These are phyloP conservation scores for Tylopilus intermedius DNA, from an alignment of 768 basidiomycete genomes.

Conservation along the genomic window DNA sequence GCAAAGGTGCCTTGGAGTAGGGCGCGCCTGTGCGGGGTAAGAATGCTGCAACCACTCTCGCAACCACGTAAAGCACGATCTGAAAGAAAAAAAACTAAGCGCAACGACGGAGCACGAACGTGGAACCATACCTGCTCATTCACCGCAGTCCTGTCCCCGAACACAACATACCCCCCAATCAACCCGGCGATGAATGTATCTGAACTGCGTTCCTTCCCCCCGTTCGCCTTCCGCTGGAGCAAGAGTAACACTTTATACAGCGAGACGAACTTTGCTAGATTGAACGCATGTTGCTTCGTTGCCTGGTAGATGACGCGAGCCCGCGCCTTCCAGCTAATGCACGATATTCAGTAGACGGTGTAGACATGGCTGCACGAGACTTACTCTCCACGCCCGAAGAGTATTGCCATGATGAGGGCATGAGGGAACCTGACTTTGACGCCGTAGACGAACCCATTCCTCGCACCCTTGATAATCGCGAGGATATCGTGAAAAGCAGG, in stretches of 20 bases:
- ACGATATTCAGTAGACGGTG: slow-evolving; percentile 5
- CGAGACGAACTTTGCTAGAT: slow-evolving; percentile 91
- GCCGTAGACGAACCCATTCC: slow-evolving; percentile 87
- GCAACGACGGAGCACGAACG: slow-evolving; percentile 5
- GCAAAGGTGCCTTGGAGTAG: slow-evolving; percentile 43
- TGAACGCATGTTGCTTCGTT: slow-evolving; percentile 86
- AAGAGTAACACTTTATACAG: slow-evolving; percentile 86
- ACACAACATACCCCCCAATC: slow-evolving; percentile 85
- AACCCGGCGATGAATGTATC: slow-evolving; percentile 94
- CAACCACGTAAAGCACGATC: slow-evolving; percentile 96
- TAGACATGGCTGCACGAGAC: slow-evolving; percentile 28
- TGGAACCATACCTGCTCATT: slow-evolving; percentile 77
- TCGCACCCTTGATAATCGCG: slow-evolving; percentile 89
- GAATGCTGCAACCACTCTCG: slow-evolving; percentile 87
- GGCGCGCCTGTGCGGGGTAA: slow-evolving; percentile 69
- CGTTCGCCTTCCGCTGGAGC: slow-evolving; percentile 74
- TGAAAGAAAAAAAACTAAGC: slow-evolving; percentile 28
- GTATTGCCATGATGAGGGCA: slow-evolving; percentile 91
- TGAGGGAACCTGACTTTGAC: slow-evolving; percentile 93
- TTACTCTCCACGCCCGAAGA: slow-evolving; percentile 90
- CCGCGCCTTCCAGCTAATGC: slow-evolving; percentile 65
- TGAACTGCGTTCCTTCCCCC: slow-evolving; percentile 71
- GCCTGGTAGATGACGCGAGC: slow-evolving; percentile 67
- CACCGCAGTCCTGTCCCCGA: slow-evolving; percentile 80
- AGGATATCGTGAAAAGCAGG: slow-evolving; percentile 87